Percentiles rank a stretch among this genome's conserved stretches.
These are phyloP conservation scores for Musa beccarii DNA, from an alignment of 176 grass and related monocot species.

Conservation along the genomic window DNA sequence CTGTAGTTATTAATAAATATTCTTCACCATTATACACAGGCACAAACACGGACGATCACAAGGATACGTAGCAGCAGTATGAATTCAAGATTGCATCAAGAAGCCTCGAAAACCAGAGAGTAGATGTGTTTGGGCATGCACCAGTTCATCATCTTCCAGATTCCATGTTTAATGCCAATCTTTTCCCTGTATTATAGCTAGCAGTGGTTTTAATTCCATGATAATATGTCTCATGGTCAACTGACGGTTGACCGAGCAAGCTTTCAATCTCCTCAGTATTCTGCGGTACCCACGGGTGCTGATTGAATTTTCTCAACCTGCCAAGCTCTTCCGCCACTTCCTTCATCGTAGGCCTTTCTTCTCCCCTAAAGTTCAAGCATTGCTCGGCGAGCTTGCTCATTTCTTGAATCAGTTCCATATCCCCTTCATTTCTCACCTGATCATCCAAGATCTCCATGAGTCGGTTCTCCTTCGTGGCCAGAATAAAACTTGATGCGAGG, in stretches of 20 bases:
- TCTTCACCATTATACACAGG: too few species aligned
- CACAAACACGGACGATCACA: too few species aligned
- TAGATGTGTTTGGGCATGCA: too few species aligned
- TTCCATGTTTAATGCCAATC: neutral
- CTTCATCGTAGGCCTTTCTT: constrained; percentile 9
- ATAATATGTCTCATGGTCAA: too few species aligned
- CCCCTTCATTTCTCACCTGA: neutral
- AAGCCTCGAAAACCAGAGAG: too few species aligned
- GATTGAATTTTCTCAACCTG: neutral
- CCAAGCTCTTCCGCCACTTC: neutral
- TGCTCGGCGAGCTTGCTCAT: neutral
- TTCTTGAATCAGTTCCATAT: neutral
- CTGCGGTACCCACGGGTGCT: neutral
- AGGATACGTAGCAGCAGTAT: too few species aligned
- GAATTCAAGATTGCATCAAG: too few species aligned
- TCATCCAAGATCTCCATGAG: neutral
- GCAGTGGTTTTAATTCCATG: neutral
- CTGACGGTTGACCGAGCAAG: neutral
- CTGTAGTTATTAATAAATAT: too few species aligned
- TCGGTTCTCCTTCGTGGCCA: neutral
- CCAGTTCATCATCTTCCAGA: neutral
- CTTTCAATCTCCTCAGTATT: neutral
- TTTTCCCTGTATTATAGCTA: neutral
- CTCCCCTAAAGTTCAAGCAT: neutral
- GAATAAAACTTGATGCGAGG: neutral